A percentile compares a stretch with the other conserved stretches of the same genome.
Conservation (phyloP, 305 asterid genomes). For the Caryopteris hybrid region DNA sequence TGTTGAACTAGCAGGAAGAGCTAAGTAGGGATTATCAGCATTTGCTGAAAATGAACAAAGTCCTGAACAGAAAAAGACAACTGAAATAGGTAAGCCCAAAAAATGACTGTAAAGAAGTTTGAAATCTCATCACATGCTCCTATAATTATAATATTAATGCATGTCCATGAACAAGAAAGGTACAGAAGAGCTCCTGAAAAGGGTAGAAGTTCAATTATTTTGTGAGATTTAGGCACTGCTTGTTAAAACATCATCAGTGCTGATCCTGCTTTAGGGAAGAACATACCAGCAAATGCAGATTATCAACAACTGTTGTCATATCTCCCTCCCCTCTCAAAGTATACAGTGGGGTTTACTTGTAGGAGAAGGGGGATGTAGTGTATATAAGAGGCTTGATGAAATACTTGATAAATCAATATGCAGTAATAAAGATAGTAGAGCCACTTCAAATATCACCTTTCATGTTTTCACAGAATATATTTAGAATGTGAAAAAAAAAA, state of each 20-base stretch:
- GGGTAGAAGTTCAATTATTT: neutral
- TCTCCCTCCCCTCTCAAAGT: neutral
- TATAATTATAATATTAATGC: neutral
- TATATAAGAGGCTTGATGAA: neutral
- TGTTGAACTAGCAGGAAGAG: conserved; percentile 77
- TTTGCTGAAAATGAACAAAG: conserved; percentile 82
- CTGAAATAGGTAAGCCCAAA: conserved; percentile 8
- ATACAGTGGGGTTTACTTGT: neutral
- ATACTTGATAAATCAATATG: neutral
- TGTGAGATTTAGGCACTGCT: neutral
- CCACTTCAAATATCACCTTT: neutral
- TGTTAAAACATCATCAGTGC: neutral
- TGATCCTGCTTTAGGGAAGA: neutral
- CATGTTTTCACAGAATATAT: neutral
- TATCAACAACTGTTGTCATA: neutral
- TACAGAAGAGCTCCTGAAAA: neutral
- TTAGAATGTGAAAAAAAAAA: neutral
- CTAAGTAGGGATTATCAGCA: conserved; percentile 76
- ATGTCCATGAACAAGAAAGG: neutral
- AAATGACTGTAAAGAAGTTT: neutral
- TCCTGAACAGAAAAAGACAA: conserved; percentile 44
- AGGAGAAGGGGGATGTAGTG: neutral
- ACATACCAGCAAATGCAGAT: conserved; percentile 5
- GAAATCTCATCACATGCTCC: neutral
- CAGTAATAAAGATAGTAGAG: neutral